Evolutionary conservation across 495 filamentous ascomycete species (phyloP).

Genomic region (Xylaria sp.): DNA sequence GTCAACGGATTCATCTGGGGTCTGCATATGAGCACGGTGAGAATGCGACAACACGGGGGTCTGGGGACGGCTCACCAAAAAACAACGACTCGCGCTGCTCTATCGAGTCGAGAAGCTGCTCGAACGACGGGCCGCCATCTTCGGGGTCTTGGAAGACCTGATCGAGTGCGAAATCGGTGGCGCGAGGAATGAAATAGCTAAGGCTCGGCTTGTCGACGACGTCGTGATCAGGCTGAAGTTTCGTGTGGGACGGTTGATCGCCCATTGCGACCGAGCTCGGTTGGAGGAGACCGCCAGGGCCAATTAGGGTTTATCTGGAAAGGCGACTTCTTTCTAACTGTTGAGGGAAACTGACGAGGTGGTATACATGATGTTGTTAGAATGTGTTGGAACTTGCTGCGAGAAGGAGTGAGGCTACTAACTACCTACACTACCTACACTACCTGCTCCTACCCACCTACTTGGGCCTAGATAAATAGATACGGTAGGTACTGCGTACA

Average conservation of each 20-base stretch:
- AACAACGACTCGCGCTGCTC: slow-evolving; percentile 60
- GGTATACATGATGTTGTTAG: not conserved
- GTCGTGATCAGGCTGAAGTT: slow-evolving; percentile 45
- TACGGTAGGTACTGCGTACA: not conserved
- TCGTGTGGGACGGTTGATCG: slow-evolving; percentile 35
- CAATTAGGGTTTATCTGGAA: not conserved
- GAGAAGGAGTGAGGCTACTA: not conserved
- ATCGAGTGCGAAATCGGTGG: slow-evolving; percentile 70
- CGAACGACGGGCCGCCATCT: slow-evolving; percentile 34
- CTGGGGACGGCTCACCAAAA: slow-evolving; percentile 68
- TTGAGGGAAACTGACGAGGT: not conserved
- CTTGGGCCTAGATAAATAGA: not conserved
- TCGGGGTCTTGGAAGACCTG: slow-evolving; percentile 57
- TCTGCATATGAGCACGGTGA: slow-evolving; percentile 66
- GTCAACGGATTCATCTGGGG: slow-evolving; percentile 77
- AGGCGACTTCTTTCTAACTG: not conserved
- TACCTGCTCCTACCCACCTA: not conserved
- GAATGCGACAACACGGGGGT: slow-evolving; percentile 48
- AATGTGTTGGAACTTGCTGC: not conserved
- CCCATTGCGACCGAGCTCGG: slow-evolving; percentile 28
- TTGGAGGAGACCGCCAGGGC: not conserved
- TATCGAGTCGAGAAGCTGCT: slow-evolving; percentile 54
- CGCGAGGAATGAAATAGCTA: slow-evolving; percentile 78
- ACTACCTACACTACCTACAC: too few species aligned
- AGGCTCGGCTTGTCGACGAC: slow-evolving; percentile 77